Base-by-base conservation (phyloP, 2,329 filamentous ascomycete species). In the Parastagonospora avenae region DNA sequence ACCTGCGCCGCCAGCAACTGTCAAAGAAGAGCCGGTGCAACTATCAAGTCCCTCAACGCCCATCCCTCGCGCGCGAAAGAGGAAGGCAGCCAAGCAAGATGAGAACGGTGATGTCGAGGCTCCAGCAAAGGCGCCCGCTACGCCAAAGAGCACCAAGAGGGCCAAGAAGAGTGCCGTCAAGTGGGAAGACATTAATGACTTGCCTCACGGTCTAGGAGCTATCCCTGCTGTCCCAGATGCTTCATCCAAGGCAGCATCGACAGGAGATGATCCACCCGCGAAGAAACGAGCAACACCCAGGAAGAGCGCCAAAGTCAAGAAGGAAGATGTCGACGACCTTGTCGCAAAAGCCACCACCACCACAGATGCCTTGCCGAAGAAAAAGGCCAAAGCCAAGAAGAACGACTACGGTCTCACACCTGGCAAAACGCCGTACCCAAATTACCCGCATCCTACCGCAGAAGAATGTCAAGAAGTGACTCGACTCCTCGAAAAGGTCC, bases 381-480 rank as follows among this genome's bases (percentile, higher is more conserved):
- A 70, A 46, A 64, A 62, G 39, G 51, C 41, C 2, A 67, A 68
- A 39, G 66, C 71, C 38, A 78, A 79, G 54, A 72, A 68, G 43
- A 71, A 64, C 37, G 70, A 72, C 40, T 79, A 79, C 48, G 75
- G 77, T 10, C 68, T 81, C 24, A 79, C 73, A 8, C 77, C 77
- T 10, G 79, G 79, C 19, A 54, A 72, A 45, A 82, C 85, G 1
- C 91, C 90, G 0, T 95, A 88, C 57, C 88, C 89, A 0, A 78
- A 87, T 49, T 88, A 84, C 70, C 61, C 71, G 2, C 81, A 80
- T 48, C 91, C 91, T 0, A 91, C 87, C 0, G 63, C 79, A 0
- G 82, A 85, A 43, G 85, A 90, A 60, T 92, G 90, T 66, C 80
- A 87, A 55, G 81, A 88, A 62, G 88, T 93, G 4, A 83, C 85